Evolutionary conservation across 805 yeast genomes (phyloP), one percentile per base, ranked within the genome.

Genomic region (Lipomyces starkeyi): DNA sequence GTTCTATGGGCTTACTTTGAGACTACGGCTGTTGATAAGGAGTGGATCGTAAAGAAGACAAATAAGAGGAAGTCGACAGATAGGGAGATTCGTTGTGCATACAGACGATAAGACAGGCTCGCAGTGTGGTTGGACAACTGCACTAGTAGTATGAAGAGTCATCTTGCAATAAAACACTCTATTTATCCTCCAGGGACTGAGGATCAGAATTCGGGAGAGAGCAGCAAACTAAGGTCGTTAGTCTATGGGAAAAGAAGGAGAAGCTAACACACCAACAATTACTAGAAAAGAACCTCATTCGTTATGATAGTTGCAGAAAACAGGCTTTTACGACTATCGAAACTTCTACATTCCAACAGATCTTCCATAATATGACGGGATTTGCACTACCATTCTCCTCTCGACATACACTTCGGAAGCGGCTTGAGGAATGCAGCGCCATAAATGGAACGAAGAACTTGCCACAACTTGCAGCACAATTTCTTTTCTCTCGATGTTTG

Each of bases 401-500:
- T 4, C 32, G 58, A 6, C 35, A 25, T 55, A 55, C 58, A 29
- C n/a, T 55, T 25, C 58, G 58, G 35, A n/a, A 13, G 58, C 35
- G 58, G 29, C 32, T 55, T 20, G 7, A n/a, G 6, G 58, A 55
- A 25, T 29, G n/a, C 58, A 55, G 11, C 58, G 58, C n/a, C 32
- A 5, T 17, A 17, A 25, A 29, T 29, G 4, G 58, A 55, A 25
- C 6, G 58, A 55, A 55, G 58, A 55, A 11, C 58, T 55, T 55
- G 8, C 22, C n/a, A n/a, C 32, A 17, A 55, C 58, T 58, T 58
- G 60, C 60, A 35, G n/a, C 5, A 35, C 60, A 40, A 58, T 58
- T 32, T 4, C 60, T 32, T 58, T 3, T 58, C 40, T 40, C 35
- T 58, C n/a, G 47, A 58, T 35, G 43, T 58, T 40, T 58, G 60